Base-by-base conservation (phyloP, 495 filamentous ascomycete species). In the Neurospora tetrasperma region DNA sequence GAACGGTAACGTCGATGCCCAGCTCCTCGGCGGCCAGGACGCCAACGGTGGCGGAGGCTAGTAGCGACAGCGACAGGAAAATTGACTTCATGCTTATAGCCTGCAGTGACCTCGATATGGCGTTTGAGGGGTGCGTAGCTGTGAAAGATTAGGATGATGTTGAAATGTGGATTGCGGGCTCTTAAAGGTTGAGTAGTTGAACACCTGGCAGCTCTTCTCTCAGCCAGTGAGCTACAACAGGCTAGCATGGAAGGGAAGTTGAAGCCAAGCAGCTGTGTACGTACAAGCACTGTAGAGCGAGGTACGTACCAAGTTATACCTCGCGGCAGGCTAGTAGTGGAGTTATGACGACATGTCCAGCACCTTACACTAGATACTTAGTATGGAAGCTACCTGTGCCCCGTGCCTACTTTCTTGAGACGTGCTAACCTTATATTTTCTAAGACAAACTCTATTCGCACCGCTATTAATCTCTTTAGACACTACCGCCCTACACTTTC, bases 1-100 rank as follows among this genome's bases (percentile, higher is more conserved):
- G 81, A 73, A 90, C 85, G 46, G 92, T 94, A 73, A 89, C 87
- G 74, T 96, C 90, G 82, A 97, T 92, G 78, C 88, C 85, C 73
- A 97, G 83, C 72, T 83, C 87, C 39, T 88, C 85, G 73, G 85
- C 83, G 38, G 86, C 85, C 72, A 86, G 75, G 73, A 83, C 80
- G 73, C 82, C 83, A 66, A 88, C 79, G 59, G 88, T 84, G 42
- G 85, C 79, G 59, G 86, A 83, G 73, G 87, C 83, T 71, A 89
- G 83, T 71, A 87, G 76, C 71, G 86, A 81, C 70, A 92, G 81
- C 74, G 87, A 83, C 73, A 90, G 76, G 70, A 91, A 76, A 78
- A 90, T 75, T 80, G 85, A 80, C 80, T 86, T 80, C 89, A 91
- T 89, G 6, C 3, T 66, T 31, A 14, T 18, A 27, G 54, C 27